These are phyloP conservation scores for Vaccinium darrowii DNA, from an alignment of 148 eudicot species.

Conservation along the genomic window DNA sequence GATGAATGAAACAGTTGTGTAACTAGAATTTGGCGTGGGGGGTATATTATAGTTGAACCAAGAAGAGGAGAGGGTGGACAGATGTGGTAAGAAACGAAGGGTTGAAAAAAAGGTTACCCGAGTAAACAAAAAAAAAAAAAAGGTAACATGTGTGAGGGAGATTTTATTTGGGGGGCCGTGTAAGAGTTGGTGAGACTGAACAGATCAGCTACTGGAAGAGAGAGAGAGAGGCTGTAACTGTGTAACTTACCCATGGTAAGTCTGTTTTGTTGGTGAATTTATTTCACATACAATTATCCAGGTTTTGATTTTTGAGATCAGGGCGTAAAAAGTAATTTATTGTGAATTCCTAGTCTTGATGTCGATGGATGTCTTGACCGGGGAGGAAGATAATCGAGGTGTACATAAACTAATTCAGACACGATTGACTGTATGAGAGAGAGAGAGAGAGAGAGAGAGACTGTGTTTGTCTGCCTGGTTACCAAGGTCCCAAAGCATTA, in stretches of 20 bases:
- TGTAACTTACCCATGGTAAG: not conserved
- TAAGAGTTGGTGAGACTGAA: slow-evolving; percentile 21
- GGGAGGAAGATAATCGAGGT: not conserved
- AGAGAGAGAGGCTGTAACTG: slow-evolving; percentile 6
- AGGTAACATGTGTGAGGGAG: not conserved
- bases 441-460: not conserved
- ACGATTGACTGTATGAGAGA: not conserved
- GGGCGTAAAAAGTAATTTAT: not conserved
- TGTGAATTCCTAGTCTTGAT: not conserved
- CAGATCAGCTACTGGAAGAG: slow-evolving; percentile 10
- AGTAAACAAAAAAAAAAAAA: not conserved
- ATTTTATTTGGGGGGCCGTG: not conserved
- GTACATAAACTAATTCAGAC: too few species aligned
- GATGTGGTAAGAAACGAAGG: not conserved
- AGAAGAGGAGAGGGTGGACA: not conserved
- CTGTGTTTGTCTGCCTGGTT: slow-evolving; percentile 26
- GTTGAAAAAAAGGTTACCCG: not conserved
- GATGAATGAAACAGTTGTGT: not conserved
- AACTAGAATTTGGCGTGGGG: not conserved
- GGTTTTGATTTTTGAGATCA: not conserved
- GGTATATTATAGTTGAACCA: not conserved
- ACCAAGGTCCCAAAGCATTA: slow-evolving; percentile 38
- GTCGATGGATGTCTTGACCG: too few species aligned
- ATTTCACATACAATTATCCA: not conserved
- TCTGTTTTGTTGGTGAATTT: not conserved